phyloP scores from a whole-genome alignment of 495 filamentous ascomycete species.

The Aspergillus homomorphus region DNA sequence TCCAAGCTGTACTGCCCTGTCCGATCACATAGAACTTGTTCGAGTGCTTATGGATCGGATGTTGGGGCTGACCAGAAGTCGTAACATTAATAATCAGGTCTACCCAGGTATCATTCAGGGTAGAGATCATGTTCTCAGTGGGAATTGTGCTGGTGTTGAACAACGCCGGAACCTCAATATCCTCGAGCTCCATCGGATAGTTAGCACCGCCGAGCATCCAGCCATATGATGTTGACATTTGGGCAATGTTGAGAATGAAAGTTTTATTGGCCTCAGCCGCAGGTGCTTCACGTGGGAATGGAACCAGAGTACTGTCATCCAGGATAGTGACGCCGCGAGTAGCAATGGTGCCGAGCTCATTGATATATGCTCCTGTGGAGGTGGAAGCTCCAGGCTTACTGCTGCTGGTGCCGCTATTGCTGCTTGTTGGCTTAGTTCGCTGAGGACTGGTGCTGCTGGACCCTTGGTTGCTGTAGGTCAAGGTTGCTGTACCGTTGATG shows the following conservation, averaged over 20 bases:
- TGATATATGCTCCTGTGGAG: constrained; percentile 33
- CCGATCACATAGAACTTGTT: constrained; percentile 50
- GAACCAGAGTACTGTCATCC: constrained; percentile 21
- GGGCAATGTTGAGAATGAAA: neutral
- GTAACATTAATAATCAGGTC: constrained; percentile 45
- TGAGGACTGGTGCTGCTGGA: neutral
- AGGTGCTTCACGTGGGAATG: constrained; percentile 10
- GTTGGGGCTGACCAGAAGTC: constrained; percentile 35
- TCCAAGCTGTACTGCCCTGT: constrained; percentile 36
- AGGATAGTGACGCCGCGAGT: neutral
- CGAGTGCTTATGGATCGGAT: constrained; percentile 55
- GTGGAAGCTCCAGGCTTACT: neutral
- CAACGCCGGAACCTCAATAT: constrained; percentile 33
- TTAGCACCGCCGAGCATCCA: neutral
- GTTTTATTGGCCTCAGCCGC: neutral
- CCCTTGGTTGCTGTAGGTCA: constrained; percentile 30
- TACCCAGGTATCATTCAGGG: constrained; percentile 49
- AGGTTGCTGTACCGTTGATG: constrained; percentile 31
- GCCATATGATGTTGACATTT: neutral
- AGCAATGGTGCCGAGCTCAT: constrained; percentile 30
- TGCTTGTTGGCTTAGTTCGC: neutral
- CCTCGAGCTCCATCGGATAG: constrained; percentile 19
- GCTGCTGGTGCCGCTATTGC: neutral
- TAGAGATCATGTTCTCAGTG: constrained; percentile 27
- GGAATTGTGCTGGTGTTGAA: constrained; percentile 24